Percentiles rank a stretch among this genome's conserved stretches.
Conservation (phyloP, 1,284 basidiomycete genomes). For the Papiliotrema laurentii region DNA sequence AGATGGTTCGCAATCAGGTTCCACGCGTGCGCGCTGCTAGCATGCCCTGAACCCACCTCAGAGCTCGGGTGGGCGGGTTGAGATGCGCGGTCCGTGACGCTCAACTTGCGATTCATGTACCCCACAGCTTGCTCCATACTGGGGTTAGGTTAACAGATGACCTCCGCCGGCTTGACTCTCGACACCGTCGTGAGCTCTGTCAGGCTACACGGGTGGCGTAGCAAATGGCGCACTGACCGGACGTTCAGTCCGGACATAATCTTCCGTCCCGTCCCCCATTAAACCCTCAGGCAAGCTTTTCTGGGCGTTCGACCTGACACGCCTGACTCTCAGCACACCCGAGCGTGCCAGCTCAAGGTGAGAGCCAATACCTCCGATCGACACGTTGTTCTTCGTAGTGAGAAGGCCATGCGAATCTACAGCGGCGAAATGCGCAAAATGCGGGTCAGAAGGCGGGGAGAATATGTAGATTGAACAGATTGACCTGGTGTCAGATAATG, state of each 20-base stretch:
- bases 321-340: neutral
- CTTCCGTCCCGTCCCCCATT: too few species aligned
- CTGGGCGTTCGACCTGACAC: slow-evolving; percentile 1
- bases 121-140: too few species aligned
- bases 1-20: slow-evolving; percentile 6
- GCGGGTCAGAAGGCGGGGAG: slow-evolving; percentile 8
- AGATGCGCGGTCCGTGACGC: neutral
- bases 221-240: slow-evolving; percentile 7
- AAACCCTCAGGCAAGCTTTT: too few species aligned
- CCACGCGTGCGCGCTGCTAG: slow-evolving; percentile 1
- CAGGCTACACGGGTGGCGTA: slow-evolving; percentile 4
- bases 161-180: too few species aligned
- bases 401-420: neutral
- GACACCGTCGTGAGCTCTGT: neutral
- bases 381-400: neutral
- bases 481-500: neutral
- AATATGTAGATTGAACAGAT: slow-evolving; percentile 11
- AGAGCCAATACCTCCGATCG: neutral
- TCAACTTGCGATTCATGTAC: neutral
- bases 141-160: too few species aligned
- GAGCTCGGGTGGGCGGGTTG: neutral
- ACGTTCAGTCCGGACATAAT: too few species aligned
- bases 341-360: neutral
- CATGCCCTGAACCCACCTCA: neutral
- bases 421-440: neutral